Percentiles rank a stretch among this genome's conserved stretches.
Conservation (phyloP, 2,329 filamentous ascomycete genomes). For the Fusarium tanahbumbuense region DNA sequence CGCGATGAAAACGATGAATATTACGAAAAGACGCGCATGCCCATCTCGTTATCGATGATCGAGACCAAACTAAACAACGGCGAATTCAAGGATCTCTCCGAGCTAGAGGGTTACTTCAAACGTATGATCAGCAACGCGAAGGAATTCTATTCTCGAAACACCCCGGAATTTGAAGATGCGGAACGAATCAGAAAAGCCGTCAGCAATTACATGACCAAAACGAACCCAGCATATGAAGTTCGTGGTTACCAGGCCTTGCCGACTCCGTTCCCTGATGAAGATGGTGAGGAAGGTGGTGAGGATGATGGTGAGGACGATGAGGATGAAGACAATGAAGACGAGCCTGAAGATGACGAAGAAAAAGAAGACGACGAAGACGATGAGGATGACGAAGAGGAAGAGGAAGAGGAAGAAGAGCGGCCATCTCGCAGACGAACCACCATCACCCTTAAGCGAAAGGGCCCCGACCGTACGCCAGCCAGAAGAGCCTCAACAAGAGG, state of each 20-base stretch:
- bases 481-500: slow-evolving; percentile 49
- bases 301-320: slow-evolving; percentile 51
- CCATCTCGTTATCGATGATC: slow-evolving; percentile 81
- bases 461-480: slow-evolving; percentile 51
- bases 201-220: slow-evolving; percentile 87
- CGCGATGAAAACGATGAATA: slow-evolving; percentile 76
- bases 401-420: slow-evolving; percentile 47
- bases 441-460: slow-evolving; percentile 55
- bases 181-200: slow-evolving; percentile 87
- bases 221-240: slow-evolving; percentile 83
- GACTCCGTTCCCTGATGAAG: slow-evolving; percentile 68
- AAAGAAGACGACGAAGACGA: slow-evolving; percentile 49
- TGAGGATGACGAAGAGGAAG: slow-evolving; percentile 43
- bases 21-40: slow-evolving; percentile 80
- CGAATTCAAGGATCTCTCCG: slow-evolving; percentile 76
- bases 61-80: slow-evolving; percentile 77
- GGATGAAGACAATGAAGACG: slow-evolving; percentile 47
- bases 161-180: slow-evolving; percentile 81
- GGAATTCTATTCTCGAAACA: slow-evolving; percentile 80
- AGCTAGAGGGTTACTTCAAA: slow-evolving; percentile 87
- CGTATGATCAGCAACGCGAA: slow-evolving; percentile 90
- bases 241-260: slow-evolving; percentile 76
- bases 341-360: slow-evolving; percentile 44
- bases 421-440: slow-evolving; percentile 53
- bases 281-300: slow-evolving; percentile 46